Evolutionary conservation across 2,329 filamentous ascomycete species (phyloP), one percentile per base, ranked within the genome.

Genomic region (Nannizzia gypsea): DNA sequence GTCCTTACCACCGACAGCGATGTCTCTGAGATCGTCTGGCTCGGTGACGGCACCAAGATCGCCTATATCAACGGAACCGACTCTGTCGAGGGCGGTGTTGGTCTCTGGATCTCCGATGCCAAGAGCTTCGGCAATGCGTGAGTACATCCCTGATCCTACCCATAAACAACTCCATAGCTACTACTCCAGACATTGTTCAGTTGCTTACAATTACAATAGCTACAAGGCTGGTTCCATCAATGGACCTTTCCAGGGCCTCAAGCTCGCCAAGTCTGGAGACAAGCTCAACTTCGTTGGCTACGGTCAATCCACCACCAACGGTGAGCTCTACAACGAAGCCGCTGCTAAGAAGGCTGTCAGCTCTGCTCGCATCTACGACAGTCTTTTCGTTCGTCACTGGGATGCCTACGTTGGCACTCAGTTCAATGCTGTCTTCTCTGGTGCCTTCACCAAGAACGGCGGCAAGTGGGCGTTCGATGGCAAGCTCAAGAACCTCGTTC

Each of bases 321-420:
- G 89, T 3, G 76, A 82, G 1, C 79, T 93, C 26, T 85, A 85
- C 73, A 88, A 88, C 69, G 77, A 83, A 11, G 78, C 84, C 40
- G 77, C 79, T 13, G 83, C 81, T 40, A 75, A 81, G 63, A 83
- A 84, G 67, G 76, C 81, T 1, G 73, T 78, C 24, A 85, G 85
- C 20, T 81, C 83, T 2, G 89, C 83, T 28, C 85, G 82, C 66
- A 80, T 90, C 22, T 93, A 93, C 71, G 83, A 83, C 20, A 83
- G 81, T 55, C 81, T 91, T 26, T 93, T 89, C 67, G 87, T 89
- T 28, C 82, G 89, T 13, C 88, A 95, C 68, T 95, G 89, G 89
- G 89, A 95, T 69, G 73, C 80, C n/a, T 95, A 86, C 74, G 77
- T 84, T 26, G 83, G 81, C 0, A 80, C 84, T 52, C 85, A 88